Evolutionary conservation across 1,139 yeast genomes (phyloP).

Genomic region (Sugiyamaella grinbergsii): DNA sequence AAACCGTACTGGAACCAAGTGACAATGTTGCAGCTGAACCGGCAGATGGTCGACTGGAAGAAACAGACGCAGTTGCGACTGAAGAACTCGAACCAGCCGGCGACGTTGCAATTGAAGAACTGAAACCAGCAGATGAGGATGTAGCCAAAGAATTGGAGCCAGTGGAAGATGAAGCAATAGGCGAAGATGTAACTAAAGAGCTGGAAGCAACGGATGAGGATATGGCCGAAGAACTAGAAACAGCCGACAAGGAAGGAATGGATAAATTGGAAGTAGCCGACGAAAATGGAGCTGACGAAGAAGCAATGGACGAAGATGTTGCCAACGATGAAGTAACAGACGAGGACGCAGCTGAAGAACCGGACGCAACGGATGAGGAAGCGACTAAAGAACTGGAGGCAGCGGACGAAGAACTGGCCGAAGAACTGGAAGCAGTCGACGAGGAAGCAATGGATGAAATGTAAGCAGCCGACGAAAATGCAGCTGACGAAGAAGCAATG

Average conservation of each 20-base stretch:
- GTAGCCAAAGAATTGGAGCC: not conserved
- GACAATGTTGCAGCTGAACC: too few relatives aligned
- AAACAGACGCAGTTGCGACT: not conserved
- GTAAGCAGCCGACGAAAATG: not conserved
- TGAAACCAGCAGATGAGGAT: too few relatives aligned
- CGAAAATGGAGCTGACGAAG: too few relatives aligned
- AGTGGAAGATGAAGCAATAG: not conserved
- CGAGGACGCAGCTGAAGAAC: conserved; percentile 2
- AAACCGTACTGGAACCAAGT: too few relatives aligned
- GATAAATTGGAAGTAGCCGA: too few relatives aligned
- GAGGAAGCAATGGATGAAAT: not conserved
- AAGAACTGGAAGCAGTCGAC: not conserved
- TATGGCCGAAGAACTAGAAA: not conserved
- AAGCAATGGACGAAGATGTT: too few relatives aligned
- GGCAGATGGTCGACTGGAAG: conserved; percentile 7
- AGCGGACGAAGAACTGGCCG: too few relatives aligned
- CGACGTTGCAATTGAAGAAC: conserved; percentile 5
- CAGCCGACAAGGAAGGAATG: too few relatives aligned
- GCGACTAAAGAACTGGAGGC: conserved; percentile 3
- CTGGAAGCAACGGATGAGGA: not conserved
- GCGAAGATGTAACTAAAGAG: not conserved
- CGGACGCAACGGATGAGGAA: conserved; percentile 16
- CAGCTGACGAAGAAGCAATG: not conserved
- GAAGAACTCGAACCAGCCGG: conserved; percentile 7
- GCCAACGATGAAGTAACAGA: not conserved